Conservation (phyloP, 768 basidiomycete species). For the Lentinula aciculospora region DNA sequence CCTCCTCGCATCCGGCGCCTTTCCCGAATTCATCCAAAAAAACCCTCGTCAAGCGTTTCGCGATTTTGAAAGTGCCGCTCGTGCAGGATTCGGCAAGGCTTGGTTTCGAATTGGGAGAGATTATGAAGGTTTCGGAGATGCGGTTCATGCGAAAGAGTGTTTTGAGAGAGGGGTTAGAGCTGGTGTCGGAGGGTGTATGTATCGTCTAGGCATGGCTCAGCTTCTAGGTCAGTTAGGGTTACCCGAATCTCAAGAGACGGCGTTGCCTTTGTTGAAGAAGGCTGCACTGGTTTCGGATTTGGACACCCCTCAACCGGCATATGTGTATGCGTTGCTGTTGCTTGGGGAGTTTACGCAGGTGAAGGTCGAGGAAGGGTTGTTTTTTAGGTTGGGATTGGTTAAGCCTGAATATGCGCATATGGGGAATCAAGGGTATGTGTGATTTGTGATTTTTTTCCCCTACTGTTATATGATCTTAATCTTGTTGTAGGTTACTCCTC, state of each 20-base stretch:
- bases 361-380: constrained; percentile 38
- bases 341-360: constrained; percentile 77
- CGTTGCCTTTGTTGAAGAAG: constrained; percentile 66
- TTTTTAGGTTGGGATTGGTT: constrained; percentile 50
- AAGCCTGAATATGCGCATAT: constrained; percentile 41
- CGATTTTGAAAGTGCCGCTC: constrained; percentile 81
- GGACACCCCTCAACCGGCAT: constrained; percentile 82
- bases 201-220: constrained; percentile 92
- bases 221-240: constrained; percentile 83
- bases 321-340: constrained; percentile 84
- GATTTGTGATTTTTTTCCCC: neutral
- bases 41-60: constrained; percentile 81
- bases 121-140: constrained; percentile 84
- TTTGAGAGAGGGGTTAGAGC: constrained; percentile 78
- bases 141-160: constrained; percentile 70
- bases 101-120: constrained; percentile 93
- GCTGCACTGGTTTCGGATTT: constrained; percentile 73
- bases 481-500: constrained; percentile 20
- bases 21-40: constrained; percentile 55
- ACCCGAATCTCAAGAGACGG: constrained; percentile 43
- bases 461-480: constrained; percentile 22
- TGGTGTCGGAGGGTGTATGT: constrained; percentile 74
- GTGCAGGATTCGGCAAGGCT: constrained; percentile 68
- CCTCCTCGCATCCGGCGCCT: constrained; percentile 67
- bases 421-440: constrained; percentile 4